Conservation (phyloP, 306 rosid genomes). For the Ziziphus jujuba region DNA sequence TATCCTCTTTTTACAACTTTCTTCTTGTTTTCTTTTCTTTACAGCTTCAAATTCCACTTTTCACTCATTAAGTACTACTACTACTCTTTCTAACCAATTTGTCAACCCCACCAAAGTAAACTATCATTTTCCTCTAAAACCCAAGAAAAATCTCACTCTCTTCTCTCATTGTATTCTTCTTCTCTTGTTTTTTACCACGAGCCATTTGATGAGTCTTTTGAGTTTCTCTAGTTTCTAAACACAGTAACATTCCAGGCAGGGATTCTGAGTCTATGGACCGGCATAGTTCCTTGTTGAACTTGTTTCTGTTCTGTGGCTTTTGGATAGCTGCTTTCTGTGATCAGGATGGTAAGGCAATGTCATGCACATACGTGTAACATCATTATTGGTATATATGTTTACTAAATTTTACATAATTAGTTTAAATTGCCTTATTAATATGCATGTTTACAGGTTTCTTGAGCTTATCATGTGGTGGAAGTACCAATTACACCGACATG, state of each 20-base stretch:
- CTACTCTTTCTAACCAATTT: constrained; percentile 35
- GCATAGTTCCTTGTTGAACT: constrained; percentile 34
- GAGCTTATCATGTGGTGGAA: constrained; percentile 92
- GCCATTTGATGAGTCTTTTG: constrained; percentile 20
- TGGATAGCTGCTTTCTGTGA: constrained; percentile 44
- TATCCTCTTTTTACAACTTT: constrained; percentile 26
- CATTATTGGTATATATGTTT: background rate
- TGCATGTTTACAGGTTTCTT: constrained; percentile 64
- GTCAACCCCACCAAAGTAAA: constrained; percentile 42
- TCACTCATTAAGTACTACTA: background rate
- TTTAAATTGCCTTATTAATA: background rate
- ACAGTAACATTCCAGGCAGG: background rate
- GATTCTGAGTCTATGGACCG: constrained; percentile 37
- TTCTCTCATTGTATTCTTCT: constrained; percentile 16
- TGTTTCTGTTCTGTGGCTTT: constrained; percentile 50
- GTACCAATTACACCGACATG: constrained; percentile 52
- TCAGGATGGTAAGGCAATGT: constrained; percentile 61
- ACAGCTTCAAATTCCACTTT: constrained; percentile 12
- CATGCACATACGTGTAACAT: too few species aligned
- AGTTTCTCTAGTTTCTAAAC: constrained; percentile 29
- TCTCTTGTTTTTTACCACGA: constrained; percentile 7
- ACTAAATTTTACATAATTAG: background rate
- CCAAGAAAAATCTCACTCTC: constrained; percentile 20
- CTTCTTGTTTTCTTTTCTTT: constrained; percentile 23
- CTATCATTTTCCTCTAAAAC: constrained; percentile 23